phyloP scores from a whole-genome alignment of 495 filamentous ascomycete genomes.

The Trichocladium uniseriatum region DNA sequence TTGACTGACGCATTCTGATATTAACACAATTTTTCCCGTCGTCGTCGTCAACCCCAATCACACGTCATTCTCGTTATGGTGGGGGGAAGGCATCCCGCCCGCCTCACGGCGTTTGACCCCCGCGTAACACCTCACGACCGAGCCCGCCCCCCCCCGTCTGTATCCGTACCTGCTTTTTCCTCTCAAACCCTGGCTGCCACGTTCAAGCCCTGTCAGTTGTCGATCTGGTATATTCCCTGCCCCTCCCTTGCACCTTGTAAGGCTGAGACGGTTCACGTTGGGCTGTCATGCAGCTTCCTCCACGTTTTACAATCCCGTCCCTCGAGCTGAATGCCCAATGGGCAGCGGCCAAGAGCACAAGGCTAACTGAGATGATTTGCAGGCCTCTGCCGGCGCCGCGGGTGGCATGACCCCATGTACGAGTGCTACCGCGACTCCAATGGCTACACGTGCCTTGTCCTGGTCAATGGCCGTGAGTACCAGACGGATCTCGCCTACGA shows the following conservation, averaged over 20 bases:
- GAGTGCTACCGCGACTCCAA: conserved; percentile 61
- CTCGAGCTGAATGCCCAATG: conserved; percentile 15
- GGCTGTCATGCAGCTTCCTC: conserved; percentile 40
- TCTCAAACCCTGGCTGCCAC: conserved; percentile 18
- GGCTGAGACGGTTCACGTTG: conserved; percentile 33
- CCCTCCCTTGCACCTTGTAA: conserved; percentile 14
- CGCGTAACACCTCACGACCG: conserved; percentile 20
- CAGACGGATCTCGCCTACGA: conserved; percentile 79
- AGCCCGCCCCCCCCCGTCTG: not conserved
- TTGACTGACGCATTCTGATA: conserved; percentile 18
- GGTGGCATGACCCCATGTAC: conserved; percentile 89
- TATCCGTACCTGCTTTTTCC: conserved; percentile 17
- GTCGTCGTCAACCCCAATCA: conserved; percentile 7
- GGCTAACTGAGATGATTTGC: conserved; percentile 38
- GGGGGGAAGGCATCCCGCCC: conserved; percentile 20
- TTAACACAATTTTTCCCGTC: not conserved
- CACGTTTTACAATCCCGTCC: conserved; percentile 10
- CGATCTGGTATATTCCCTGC: conserved; percentile 11
- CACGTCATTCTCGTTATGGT: conserved; percentile 17
- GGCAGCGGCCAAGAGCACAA: conserved; percentile 23
- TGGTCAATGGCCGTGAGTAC: conserved; percentile 96
- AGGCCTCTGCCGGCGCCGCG: conserved; percentile 95
- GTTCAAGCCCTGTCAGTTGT: conserved; percentile 10
- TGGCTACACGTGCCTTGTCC: conserved; percentile 83
- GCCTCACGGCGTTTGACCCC: conserved; percentile 17